These are phyloP conservation scores for Candida namnaoensis DNA, from an alignment of 805 yeast genomes.

Conservation along the genomic window DNA sequence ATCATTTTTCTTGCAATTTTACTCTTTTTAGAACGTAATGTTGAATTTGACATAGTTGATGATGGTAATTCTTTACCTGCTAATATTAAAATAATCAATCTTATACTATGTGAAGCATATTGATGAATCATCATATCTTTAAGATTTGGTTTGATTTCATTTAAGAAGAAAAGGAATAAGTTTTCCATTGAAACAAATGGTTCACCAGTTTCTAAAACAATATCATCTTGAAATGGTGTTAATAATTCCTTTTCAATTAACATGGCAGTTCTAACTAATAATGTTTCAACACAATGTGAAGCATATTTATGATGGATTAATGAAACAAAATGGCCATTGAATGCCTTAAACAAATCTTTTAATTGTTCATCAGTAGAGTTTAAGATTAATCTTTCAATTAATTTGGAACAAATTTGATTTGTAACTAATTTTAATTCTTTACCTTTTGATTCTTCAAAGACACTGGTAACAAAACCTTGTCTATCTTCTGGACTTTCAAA, in stretches of 20 bases:
- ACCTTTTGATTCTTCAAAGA: conserved; percentile 79
- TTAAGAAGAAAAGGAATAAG: conserved; percentile 52
- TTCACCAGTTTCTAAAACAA: conserved; percentile 23
- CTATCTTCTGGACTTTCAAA: conserved; percentile 70
- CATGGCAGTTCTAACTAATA: conserved; percentile 67
- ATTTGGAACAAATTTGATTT: conserved; percentile 89
- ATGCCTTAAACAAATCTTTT: conserved; percentile 53
- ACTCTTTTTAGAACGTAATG: conserved; percentile 74
- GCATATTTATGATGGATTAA: conserved; percentile 83
- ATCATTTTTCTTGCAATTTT: conserved; percentile 91
- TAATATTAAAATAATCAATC: conserved; percentile 61
- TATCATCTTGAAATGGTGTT: conserved; percentile 27
- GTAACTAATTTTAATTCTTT: conserved; percentile 89
- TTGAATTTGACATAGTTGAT: conserved; percentile 56
- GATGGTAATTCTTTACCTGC: conserved; percentile 78
- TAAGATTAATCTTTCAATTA: conserved; percentile 79
- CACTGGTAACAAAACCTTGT: conserved; percentile 61
- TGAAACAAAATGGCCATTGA: conserved; percentile 67
- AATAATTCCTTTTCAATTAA: conserved; percentile 66
- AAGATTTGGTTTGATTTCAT: conserved; percentile 56
- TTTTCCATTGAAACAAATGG: conserved; percentile 53
- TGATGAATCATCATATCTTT: conserved; percentile 58
- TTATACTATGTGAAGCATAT: conserved; percentile 83
- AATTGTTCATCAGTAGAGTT: conserved; percentile 57
- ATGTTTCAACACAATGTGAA: conserved; percentile 88